Conservation (phyloP, 306 rosid species). For the Leucaena leucocephala region DNA sequence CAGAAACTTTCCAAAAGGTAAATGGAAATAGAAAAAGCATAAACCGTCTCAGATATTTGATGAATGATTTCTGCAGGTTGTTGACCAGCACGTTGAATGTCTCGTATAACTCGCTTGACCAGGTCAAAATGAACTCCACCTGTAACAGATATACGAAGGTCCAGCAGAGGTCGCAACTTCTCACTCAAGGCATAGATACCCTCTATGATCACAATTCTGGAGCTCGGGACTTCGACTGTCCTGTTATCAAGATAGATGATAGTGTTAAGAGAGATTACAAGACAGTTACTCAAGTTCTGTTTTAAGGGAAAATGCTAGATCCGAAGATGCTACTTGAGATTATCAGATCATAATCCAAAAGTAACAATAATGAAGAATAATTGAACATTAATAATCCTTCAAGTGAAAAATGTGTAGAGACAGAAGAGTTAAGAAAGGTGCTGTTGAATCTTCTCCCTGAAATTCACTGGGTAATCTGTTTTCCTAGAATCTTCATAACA, state of each 20-base stretch:
- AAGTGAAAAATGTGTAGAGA: too few relatives aligned
- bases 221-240: constrained; percentile 7
- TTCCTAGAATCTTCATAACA: too few relatives aligned
- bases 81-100: constrained; percentile 12
- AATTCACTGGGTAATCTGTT: too few relatives aligned
- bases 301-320: too few relatives aligned
- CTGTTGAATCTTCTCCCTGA: too few relatives aligned
- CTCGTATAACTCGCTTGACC: neutral
- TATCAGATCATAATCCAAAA: too few relatives aligned
- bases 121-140: constrained; percentile 15
- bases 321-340: too few relatives aligned
- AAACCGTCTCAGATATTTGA: constrained; percentile 8
- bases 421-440: too few relatives aligned
- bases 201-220: neutral
- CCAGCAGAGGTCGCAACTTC: neutral
- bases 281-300: too few relatives aligned
- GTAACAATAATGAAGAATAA: too few relatives aligned
- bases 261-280: neutral
- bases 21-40: neutral
- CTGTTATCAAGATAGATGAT: neutral
- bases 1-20: neutral
- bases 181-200: constrained; percentile 18
- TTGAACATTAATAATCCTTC: too few relatives aligned
- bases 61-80: neutral
- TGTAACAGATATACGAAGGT: neutral